A percentile compares a stretch with the other conserved stretches of the same genome.
Conservation (phyloP, 306 rosid genomes). For the Malus asiatica region DNA sequence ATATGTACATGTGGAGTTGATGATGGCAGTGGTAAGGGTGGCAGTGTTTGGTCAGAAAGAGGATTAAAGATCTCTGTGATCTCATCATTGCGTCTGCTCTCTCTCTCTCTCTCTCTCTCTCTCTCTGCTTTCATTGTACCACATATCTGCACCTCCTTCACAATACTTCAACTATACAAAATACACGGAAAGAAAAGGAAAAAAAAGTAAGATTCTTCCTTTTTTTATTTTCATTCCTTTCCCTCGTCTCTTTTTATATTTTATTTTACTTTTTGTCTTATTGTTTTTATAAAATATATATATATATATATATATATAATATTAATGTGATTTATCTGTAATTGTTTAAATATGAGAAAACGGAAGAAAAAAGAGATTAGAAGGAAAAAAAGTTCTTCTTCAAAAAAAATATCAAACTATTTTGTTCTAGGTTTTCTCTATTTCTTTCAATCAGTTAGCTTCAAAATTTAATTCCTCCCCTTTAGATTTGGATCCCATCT, state of each 20-base stretch:
- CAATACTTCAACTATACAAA: neutral
- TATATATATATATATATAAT: no score
- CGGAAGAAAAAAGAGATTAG: no score
- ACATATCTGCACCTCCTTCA: neutral
- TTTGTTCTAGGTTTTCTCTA: neutral
- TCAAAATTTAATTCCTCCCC: neutral
- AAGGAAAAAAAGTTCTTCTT: no score
- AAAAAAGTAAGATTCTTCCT: no score
- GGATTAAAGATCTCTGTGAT: slow-evolving; percentile 47
- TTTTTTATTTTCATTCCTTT: no score
- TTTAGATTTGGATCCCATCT: no score
- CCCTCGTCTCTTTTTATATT: no score
- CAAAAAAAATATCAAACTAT: neutral
- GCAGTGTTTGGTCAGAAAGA: slow-evolving; percentile 63
- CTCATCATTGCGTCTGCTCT: slow-evolving; percentile 36
- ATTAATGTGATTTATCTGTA: accelerated
- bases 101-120: neutral
- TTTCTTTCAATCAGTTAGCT: neutral
- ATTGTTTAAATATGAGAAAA: accelerated
- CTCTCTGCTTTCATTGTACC: neutral
- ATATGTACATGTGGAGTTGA: slow-evolving; percentile 19
- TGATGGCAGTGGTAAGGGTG: slow-evolving; percentile 47
- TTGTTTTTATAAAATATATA: no score
- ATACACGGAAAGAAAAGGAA: neutral
- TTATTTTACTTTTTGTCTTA: no score